Evolutionary conservation across 139 green algal genomes (phyloP).

Genomic region (Chlamydomonas eustigma): DNA sequence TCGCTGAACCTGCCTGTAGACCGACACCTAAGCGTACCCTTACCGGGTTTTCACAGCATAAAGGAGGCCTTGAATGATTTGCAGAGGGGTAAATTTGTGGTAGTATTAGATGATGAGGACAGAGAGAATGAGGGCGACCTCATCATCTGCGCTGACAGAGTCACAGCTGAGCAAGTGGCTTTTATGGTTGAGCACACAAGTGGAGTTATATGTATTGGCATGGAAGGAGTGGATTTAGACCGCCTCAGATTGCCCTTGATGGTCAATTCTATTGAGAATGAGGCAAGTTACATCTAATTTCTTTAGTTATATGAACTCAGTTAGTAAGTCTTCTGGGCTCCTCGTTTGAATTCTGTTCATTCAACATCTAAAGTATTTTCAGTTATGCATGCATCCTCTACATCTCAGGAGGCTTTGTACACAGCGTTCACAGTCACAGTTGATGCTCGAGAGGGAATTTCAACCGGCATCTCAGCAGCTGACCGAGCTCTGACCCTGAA

Average conservation of each 20-base stretch:
- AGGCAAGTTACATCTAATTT: too few species aligned
- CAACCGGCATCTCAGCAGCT: conserved; percentile 87
- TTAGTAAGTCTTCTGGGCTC: too few species aligned
- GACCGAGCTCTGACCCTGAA: conserved; percentile 87
- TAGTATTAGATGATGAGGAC: conserved; percentile 97
- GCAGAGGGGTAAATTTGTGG: conserved; percentile 72
- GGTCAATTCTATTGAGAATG: conserved; percentile 52
- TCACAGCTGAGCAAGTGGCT: conserved; percentile 65
- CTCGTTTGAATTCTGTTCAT: too few species aligned
- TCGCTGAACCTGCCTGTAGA: conserved; percentile 23
- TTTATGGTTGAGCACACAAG: conserved; percentile 92
- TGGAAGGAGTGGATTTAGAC: conserved; percentile 71
- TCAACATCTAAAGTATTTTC: too few species aligned
- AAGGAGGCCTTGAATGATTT: conserved; percentile 53
- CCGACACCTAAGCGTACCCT: conserved; percentile 24
- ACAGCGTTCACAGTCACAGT: conserved; percentile 95
- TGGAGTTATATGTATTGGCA: conserved; percentile 76
- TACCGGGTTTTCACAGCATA: conserved; percentile 50
- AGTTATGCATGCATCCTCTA: too few species aligned
- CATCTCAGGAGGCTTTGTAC: conserved; percentile 81
- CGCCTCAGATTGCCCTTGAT: conserved; percentile 93
- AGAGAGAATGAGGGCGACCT: conserved; percentile 98
- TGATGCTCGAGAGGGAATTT: conserved; percentile 76
- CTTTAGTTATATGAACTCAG: too few species aligned
- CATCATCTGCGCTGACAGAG: conserved; percentile 87